phyloP scores from a whole-genome alignment of 495 filamentous ascomycete species.

The Tuber aestivum region DNA sequence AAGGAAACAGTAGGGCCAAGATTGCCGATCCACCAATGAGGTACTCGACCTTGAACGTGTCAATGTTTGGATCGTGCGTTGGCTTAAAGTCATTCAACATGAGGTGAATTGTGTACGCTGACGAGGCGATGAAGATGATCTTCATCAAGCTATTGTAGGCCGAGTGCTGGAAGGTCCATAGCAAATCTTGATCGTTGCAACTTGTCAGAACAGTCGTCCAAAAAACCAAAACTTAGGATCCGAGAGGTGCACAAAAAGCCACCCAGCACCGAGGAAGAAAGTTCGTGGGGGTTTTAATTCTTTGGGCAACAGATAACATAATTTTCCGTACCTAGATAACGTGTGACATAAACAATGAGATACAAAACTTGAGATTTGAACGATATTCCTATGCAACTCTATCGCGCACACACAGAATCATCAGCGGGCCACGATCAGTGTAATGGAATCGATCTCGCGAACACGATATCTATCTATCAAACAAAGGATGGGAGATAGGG shows the following conservation, averaged over 20 bases:
- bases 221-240: background rate
- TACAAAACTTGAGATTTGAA: slow-evolving; percentile 97
- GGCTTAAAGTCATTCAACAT: slow-evolving; percentile 96
- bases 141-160: slow-evolving; percentile 92
- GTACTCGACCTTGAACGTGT: slow-evolving; percentile 95
- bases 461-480: background rate
- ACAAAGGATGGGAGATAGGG: background rate
- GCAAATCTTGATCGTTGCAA: slow-evolving; percentile 58
- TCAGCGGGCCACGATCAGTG: background rate
- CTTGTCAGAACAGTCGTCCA: slow-evolving; percentile 5
- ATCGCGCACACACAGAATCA: slow-evolving; percentile 22
- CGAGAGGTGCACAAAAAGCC: background rate
- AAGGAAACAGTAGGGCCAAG: slow-evolving; percentile 76
- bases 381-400: slow-evolving; percentile 95
- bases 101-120: slow-evolving; percentile 87
- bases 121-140: slow-evolving; percentile 84
- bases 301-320: background rate
- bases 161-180: slow-evolving; percentile 73
- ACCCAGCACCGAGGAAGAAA: background rate
- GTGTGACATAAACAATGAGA: slow-evolving; percentile 81
- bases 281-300: background rate
- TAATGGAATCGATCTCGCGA: background rate
- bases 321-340: slow-evolving; percentile 58
- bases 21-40: slow-evolving; percentile 71
- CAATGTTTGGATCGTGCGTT: slow-evolving; percentile 88